Evolutionary conservation across 140 eudicot species (phyloP), one percentile per base, ranked within the genome.

Genomic region (Anethum foeniculum): DNA sequence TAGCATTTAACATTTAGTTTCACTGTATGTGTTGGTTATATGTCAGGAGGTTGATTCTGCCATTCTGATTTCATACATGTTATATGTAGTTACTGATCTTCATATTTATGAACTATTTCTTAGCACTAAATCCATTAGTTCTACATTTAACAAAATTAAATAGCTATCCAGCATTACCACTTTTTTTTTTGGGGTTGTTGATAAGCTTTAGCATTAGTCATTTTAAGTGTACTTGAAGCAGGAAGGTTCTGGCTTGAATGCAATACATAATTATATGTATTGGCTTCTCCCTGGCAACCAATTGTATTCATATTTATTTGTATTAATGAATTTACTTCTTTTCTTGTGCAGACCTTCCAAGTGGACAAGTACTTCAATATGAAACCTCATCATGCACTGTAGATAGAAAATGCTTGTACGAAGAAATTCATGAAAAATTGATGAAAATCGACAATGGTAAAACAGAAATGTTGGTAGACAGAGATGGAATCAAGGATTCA

Each of bases 331-430:
- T 74, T 9, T 73, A 72, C 54, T 85, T 51, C 54, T 51, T 64
- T 48, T 80, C 8, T 71, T 52, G 38, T 85, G 79, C 81, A 84
- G 88, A 88, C 49, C 78, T 85, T 77, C 83, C 91, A 81, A 86
- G 77, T 51, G 89, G 84, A 77, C 91, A 91, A 78, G 82, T 79
- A 18, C 77, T 89, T 36, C 87, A 85, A 64, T 90, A 18, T 62
- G 81, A 62, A 79, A 62, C 75, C 30, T 83, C 89, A 60, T 82
- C 89, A 36, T 52, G 86, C 68, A 34, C 77, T 62, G 75, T 86
- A 80, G 91, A 88, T 51, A 79, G 76, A 41, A 86, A 77, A 32
- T 54, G 84, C 47, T 77, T 30, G 71, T 77, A 77, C 75, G 71
- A 82, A 83, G 85, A 86, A 69, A 71, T 86, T 77, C 88, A 82